Conservation (phyloP, 345 rosid genomes). For the Turritis glabra region DNA sequence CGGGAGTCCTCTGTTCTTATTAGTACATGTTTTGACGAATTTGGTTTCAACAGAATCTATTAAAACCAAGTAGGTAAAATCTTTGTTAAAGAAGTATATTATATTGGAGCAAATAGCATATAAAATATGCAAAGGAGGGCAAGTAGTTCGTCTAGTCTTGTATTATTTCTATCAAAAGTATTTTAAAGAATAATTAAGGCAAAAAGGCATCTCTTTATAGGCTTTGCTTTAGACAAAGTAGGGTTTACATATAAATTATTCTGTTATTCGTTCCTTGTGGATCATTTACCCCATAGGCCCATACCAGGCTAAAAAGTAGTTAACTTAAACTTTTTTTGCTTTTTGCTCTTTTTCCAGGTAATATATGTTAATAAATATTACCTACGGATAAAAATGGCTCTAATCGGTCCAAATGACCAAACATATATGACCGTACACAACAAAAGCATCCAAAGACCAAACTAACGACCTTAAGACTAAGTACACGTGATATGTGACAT, state of each 20-base stretch:
- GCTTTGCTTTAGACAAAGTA: neutral
- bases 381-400: no score
- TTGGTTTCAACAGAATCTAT: conserved; percentile 11
- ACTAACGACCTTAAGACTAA: neutral
- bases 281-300: neutral
- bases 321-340: neutral
- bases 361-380: neutral
- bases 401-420: no score
- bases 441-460: neutral
- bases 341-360: neutral
- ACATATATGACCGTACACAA: neutral
- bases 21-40: neutral
- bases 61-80: neutral
- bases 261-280: neutral
- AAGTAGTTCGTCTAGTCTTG: neutral
- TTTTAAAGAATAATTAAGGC: neutral
- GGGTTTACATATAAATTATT: neutral
- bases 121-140: neutral
- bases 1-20: neutral
- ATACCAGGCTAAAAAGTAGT: neutral
- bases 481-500: neutral
- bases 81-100: neutral
- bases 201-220: conserved; percentile 2
- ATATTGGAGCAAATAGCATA: conserved; percentile 5
- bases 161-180: neutral